Base-by-base conservation (phyloP, 2,329 filamentous ascomycete species). In the Amauroascus verrucosus region DNA sequence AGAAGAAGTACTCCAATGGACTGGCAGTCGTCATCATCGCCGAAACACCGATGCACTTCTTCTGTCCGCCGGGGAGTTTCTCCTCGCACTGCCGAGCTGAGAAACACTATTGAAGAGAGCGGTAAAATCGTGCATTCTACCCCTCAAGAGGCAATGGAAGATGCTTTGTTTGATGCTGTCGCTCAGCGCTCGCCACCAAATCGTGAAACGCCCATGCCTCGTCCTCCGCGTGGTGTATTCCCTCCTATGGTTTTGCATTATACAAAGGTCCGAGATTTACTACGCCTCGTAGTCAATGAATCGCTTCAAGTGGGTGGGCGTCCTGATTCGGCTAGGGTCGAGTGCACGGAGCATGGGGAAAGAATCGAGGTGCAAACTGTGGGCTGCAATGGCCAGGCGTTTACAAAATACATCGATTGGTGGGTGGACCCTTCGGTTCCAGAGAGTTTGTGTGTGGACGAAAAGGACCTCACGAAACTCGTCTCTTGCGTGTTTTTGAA, bases 401-500 rank as follows among this genome's bases (percentile, higher is more conserved):
- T 66, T 33, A 68, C 65, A 16, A 73, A 74, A 55, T 67, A 63
- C 18, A 74, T 76, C 30, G 67, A 74, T 50, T 76, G 73, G 74
- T 70, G 67, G 38, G 72, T 76, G n/a, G 70, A 74, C 45, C 59
- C 66, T 16, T 67, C 67, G 24, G 66, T 76, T n/a, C 74, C 74
- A 2, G 72, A 75, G 33, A 69, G 67, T 3, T 60, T 75, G 28
- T 67, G 71, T 44, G 72, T 81, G 43, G 81, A 84, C 61, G 81
- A 84, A 62, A 76, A 80, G 59, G 81, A 84, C 56, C 67, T 84
- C 33, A 76, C 77, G 43, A 84, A 84, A 61, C 69, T 83, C 60
- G 76, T 84, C 1, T 83, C 80, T 2, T 82, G 80, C 57, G 76
- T 84, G 2, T 77, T 81, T 40, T 62, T 82, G 28, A 86, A 86